phyloP scores from a whole-genome alignment of 768 basidiomycete genomes.

The Pleurotus sapidus region DNA sequence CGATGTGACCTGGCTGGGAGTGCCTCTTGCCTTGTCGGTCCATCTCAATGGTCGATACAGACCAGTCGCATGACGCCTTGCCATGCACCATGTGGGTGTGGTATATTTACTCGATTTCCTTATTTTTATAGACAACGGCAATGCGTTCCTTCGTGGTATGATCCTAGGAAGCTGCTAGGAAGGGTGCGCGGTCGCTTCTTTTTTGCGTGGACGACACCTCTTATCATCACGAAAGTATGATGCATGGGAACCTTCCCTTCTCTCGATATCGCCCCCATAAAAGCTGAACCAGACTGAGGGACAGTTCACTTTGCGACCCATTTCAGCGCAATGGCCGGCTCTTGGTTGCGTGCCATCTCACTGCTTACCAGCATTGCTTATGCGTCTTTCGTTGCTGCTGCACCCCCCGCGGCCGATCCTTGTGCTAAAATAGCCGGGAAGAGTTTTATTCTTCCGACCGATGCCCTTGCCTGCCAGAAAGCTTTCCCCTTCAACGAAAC shows the following conservation, averaged over 20 bases:
- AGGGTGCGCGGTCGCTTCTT: neutral
- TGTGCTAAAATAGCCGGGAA: conserved; percentile 38
- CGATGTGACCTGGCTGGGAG: conserved; percentile 7
- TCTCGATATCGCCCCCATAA: neutral
- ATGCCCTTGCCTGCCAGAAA: conserved; percentile 56
- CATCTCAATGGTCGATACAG: neutral
- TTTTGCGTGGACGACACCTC: neutral
- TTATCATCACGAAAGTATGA: conserved; percentile 1
- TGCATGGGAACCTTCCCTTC: neutral
- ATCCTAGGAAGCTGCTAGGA: neutral
- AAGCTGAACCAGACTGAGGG: neutral
- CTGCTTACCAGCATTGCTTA: neutral
- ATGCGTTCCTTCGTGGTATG: neutral
- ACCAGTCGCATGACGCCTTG: neutral
- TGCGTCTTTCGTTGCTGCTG: conserved; percentile 10
- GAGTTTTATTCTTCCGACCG: conserved; percentile 44
- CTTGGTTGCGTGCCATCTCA: conserved; percentile 5
- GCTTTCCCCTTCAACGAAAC: conserved; percentile 57
- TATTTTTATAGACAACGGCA: neutral
- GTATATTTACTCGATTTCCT: neutral
- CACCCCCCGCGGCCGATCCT: conserved; percentile 29
- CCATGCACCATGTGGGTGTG: neutral
- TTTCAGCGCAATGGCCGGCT: conserved; percentile 3
- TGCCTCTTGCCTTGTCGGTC: neutral
- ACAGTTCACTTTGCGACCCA: neutral